Evolutionary conservation across 371 early-diverging fungal species (phyloP), one percentile per base, ranked within the genome.

Genomic region (Rhizomucor miehei): DNA sequence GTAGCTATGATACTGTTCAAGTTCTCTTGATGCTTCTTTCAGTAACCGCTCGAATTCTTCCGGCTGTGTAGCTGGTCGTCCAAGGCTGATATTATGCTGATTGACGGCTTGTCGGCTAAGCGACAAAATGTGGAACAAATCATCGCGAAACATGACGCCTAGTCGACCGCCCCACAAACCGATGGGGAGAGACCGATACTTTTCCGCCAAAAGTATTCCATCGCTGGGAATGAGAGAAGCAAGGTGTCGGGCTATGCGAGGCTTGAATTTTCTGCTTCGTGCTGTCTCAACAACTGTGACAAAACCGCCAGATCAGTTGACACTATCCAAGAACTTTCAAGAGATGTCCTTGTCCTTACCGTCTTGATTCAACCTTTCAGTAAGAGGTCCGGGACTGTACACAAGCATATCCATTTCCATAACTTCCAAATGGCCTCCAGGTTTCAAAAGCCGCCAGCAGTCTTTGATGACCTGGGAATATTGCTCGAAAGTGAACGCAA

Each of bases 141-240:
- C 67, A 6, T 67, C 67, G 29, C 60, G 52, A 47, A 57, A 57
- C 10, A 60, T 36, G 19, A 63, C 63, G 34, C 67, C 67, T 13
- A 67, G 29, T 12, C 67, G 57, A n/a, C 67, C 67, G 20, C 67
- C 67, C 67, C 67, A 67, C 11, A 57, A 16, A 4, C 67, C 67
- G 29, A 67, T 60, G 16, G 67, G 67, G 34, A 67, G 50, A 9
- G 63, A 63, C n/a, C 55, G 54, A 34, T 67, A 68, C 24, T 60
- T 61, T 54, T 66, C 59, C 19, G 38, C 36, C n/a, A 37, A n/a
- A 35, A 52, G 51, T 12, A 41, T 25, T 19, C 54, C 64, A 49
- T 58, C 51, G 13, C 56, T 47, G 11, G 67, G 67, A 35, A 63
- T 49, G 13, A 63, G 44, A 10, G 44, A 39, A 13, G 56, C 43